phyloP scores from a whole-genome alignment of 129 eudicot species.

The Oenanthe sinensis region DNA sequence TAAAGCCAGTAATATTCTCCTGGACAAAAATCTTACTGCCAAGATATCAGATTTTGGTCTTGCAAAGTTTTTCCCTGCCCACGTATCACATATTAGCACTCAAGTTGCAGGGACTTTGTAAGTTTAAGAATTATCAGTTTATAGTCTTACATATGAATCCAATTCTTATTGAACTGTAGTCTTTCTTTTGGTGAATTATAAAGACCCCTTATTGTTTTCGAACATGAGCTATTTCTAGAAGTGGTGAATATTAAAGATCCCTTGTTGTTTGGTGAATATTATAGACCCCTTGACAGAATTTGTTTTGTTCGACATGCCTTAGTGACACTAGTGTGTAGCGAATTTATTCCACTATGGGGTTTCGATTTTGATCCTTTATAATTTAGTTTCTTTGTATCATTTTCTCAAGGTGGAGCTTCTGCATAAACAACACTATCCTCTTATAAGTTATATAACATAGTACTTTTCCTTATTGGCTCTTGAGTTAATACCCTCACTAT shows the following conservation, averaged over 20 bases:
- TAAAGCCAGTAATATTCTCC: slow-evolving; percentile 88
- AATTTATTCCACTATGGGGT: neutral
- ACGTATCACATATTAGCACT: slow-evolving; percentile 76
- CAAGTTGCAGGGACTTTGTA: slow-evolving; percentile 90
- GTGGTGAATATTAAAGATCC: neutral
- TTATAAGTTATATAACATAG: neutral
- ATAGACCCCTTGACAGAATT: neutral
- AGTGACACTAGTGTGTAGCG: neutral
- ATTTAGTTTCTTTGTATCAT: neutral
- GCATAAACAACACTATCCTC: neutral
- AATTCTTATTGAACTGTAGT: neutral
- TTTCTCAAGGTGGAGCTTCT: neutral
- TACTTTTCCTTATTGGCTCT: neutral
- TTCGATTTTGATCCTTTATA: neutral
- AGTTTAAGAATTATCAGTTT: slow-evolving; percentile 23
- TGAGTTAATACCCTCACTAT: neutral
- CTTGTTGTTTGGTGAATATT: no score
- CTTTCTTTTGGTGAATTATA: neutral
- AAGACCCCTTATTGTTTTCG: neutral
- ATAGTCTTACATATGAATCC: neutral
- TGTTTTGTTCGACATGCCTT: neutral
- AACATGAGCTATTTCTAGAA: neutral
- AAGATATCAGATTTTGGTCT: slow-evolving; percentile 92
- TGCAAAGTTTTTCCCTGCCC: slow-evolving; percentile 76
- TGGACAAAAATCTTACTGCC: slow-evolving; percentile 72